These are phyloP conservation scores for Umbelopsis sp. DNA, from an alignment of 371 early-diverging fungal genomes.

Conservation along the genomic window DNA sequence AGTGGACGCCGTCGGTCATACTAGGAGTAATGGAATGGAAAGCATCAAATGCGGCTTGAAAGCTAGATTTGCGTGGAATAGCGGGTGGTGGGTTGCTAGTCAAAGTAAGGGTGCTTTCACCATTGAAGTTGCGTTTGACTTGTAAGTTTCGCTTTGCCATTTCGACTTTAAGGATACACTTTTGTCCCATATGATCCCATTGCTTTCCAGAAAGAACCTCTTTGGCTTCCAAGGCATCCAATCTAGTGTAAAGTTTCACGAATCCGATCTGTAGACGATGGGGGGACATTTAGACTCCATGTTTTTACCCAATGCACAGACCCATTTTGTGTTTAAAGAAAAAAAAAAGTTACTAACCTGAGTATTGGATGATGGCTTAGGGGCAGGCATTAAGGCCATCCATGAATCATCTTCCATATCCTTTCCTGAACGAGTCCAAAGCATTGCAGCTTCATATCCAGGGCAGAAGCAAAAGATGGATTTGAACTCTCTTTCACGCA, in stretches of 20 bases:
- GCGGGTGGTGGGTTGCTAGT: background rate
- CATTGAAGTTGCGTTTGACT: constrained; percentile 7
- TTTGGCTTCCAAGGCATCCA: constrained; percentile 13
- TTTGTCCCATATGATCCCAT: constrained; percentile 8
- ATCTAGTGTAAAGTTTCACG: background rate
- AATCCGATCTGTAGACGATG: background rate
- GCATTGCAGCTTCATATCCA: constrained; percentile 15
- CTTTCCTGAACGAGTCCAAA: constrained; percentile 6
- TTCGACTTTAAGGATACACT: background rate
- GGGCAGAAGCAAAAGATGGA: constrained; percentile 10
- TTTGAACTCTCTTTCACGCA: constrained; percentile 9
- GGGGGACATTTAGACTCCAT: too few species aligned
- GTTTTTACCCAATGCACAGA: too few species aligned
- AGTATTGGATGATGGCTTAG: background rate
- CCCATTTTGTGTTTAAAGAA: too few species aligned
- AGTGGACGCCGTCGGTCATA: background rate
- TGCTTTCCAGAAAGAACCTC: constrained; percentile 8
- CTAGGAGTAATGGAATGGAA: constrained; percentile 9
- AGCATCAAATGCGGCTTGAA: constrained; percentile 12
- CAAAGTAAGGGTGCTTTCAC: background rate
- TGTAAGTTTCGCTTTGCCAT: constrained; percentile 8
- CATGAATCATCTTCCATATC: background rate
- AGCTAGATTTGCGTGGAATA: constrained; percentile 12
- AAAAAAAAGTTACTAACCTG: background rate
- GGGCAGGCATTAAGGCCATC: background rate